Evolutionary conservation across 495 filamentous ascomycete genomes (phyloP).

Genomic region (Xylona heveae): DNA sequence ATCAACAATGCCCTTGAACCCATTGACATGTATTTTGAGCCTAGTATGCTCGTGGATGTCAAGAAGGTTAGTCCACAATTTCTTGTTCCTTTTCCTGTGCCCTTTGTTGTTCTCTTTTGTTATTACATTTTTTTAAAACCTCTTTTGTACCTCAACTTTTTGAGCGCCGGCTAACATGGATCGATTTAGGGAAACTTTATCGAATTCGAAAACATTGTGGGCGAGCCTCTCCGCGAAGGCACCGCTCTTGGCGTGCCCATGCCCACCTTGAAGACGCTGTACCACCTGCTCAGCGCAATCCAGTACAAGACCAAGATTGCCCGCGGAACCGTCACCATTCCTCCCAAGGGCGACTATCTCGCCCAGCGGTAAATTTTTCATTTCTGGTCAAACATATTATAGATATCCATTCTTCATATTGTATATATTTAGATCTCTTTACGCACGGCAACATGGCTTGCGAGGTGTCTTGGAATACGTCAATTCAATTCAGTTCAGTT

Average conservation of each 20-base stretch:
- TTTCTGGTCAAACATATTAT: too few species aligned
- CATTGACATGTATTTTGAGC: slow-evolving; percentile 17
- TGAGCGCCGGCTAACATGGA: neutral
- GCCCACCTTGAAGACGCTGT: slow-evolving; percentile 23
- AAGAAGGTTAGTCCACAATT: slow-evolving; percentile 17
- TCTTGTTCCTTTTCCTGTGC: neutral
- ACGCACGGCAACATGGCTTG: too few species aligned
- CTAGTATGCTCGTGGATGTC: slow-evolving; percentile 25
- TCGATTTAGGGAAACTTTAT: slow-evolving; percentile 22
- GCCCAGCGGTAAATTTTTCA: too few species aligned
- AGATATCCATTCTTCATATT: too few species aligned
- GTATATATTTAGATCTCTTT: too few species aligned
- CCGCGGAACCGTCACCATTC: slow-evolving; percentile 13
- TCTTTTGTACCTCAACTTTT: neutral
- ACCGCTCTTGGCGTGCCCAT: slow-evolving; percentile 19
- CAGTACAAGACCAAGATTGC: slow-evolving; percentile 19
- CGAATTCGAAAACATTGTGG: slow-evolving; percentile 30
- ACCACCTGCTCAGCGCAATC: slow-evolving; percentile 19
- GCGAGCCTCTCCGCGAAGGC: slow-evolving; percentile 28
- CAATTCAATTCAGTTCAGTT: too few species aligned
- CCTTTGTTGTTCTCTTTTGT: too few species aligned
- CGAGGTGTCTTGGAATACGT: too few species aligned
- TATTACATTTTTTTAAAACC: too few species aligned
- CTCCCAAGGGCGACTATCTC: too few species aligned
- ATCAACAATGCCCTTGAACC: slow-evolving; percentile 20